phyloP scores from a whole-genome alignment of 1,284 basidiomycete species.

The Ustilago esculenta region DNA sequence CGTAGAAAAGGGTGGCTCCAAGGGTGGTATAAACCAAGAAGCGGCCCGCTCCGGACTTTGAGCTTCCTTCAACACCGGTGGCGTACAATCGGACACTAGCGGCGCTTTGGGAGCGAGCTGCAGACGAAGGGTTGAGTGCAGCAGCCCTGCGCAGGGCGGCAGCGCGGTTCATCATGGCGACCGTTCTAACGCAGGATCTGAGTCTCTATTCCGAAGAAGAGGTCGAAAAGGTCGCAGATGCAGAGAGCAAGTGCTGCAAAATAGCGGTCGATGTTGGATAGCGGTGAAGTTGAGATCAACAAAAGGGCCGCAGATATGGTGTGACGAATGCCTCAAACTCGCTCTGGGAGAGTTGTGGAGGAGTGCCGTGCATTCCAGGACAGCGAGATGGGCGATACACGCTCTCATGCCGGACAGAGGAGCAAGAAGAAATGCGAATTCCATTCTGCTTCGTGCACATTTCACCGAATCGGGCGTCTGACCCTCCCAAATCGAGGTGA shows the following conservation, averaged over 20 bases:
- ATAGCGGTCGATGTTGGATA: background rate
- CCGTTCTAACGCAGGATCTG: constrained; percentile 1
- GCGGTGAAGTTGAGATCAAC: background rate
- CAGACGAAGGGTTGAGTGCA: constrained; percentile 25
- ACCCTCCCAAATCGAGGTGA: constrained; percentile 5
- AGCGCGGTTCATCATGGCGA: constrained; percentile 47
- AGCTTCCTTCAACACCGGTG: constrained; percentile 24
- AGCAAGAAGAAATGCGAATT: constrained; percentile 25
- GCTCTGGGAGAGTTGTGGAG: constrained; percentile 23
- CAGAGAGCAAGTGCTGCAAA: constrained; percentile 1
- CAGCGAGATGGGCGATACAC: background rate
- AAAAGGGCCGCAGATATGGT: background rate
- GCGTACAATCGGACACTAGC: constrained; percentile 34
- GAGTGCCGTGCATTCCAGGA: constrained; percentile 7
- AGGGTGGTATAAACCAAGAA: constrained; percentile 50
- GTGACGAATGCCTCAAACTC: background rate
- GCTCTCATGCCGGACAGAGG: background rate
- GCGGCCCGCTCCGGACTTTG: constrained; percentile 39
- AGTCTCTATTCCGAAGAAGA: background rate
- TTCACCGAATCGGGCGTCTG: constrained; percentile 8
- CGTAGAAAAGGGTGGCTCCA: constrained; percentile 61
- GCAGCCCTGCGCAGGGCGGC: constrained; percentile 38
- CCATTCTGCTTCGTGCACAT: background rate
- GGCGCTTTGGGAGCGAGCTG: constrained; percentile 17
- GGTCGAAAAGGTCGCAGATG: background rate